phyloP scores from a whole-genome alignment of 495 filamentous ascomycete species.

The Hypoxylon crocopeplum region DNA sequence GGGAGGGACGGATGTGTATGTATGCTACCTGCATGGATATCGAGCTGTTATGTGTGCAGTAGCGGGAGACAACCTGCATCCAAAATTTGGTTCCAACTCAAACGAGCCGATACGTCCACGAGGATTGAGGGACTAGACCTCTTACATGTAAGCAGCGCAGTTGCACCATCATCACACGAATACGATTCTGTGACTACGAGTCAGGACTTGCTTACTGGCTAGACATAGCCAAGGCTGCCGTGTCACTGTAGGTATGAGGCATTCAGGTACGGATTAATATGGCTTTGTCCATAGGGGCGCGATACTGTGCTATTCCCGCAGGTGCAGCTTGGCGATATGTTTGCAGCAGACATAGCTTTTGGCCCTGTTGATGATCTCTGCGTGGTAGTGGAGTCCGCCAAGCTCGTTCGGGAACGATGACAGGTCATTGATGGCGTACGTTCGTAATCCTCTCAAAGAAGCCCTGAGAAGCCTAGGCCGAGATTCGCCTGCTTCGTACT shows the following conservation, averaged over 20 bases:
- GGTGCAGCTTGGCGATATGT: conserved; percentile 29
- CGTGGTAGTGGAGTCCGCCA: conserved; percentile 29
- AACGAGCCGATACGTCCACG: conserved; percentile 1
- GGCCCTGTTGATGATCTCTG: conserved; percentile 30
- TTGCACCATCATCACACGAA: conserved; percentile 15
- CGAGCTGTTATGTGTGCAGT: conserved; percentile 9
- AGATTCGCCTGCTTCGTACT: conserved; percentile 6
- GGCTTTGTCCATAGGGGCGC: background rate
- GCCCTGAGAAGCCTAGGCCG: conserved; percentile 8
- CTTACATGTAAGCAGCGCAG: conserved; percentile 4
- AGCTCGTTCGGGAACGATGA: conserved; percentile 29
- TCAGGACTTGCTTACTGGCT: background rate
- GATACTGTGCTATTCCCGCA: conserved; percentile 13
- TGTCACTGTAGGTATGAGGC: background rate
- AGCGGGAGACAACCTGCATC: conserved; percentile 15
- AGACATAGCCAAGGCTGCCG: background rate
- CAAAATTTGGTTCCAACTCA: conserved; percentile 26
- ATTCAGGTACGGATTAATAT: conserved; percentile 15
- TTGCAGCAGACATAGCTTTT: conserved; percentile 8
- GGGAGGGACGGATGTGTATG: conserved; percentile 36
- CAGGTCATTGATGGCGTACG: conserved; percentile 23
- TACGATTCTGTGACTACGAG: conserved; percentile 22
- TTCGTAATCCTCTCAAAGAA: conserved; percentile 25
- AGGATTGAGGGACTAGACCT: conserved; percentile 5
- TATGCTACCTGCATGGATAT: conserved; percentile 7